Base-by-base conservation (phyloP, 768 basidiomycete genomes). In the Collybiopsis confluens region DNA sequence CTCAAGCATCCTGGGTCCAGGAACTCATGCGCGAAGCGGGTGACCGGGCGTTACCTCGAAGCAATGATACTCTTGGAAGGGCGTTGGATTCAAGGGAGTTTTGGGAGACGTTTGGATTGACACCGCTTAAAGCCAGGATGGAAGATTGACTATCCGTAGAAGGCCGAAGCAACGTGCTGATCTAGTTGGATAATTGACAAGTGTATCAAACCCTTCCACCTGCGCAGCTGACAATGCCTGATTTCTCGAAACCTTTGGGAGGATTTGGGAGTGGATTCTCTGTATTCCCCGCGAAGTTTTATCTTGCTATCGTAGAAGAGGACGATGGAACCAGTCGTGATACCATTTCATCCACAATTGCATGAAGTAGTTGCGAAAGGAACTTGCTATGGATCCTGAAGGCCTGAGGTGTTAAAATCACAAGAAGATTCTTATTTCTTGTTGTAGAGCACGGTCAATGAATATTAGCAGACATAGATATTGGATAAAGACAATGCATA, bases 61-160 rank as follows among this genome's bases (percentile, higher is more conserved):
- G 72, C 35, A 60, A 74, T 10, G 76, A 74, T 18, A 24, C 63
- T 1, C 64, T 88, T 15, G 82, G 83, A 0, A 62, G 81, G 28
- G 79, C 76, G 2, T 63, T 84, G 56, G 83, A 85, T 61, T 80
- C 80, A 36, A 70, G 77, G 35, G 83, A 85, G 47, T 85, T 86
- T 56, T 86, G 84, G 83, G 58, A 58, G 16, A 72, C 67, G 2
- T 80, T 80, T 58, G 68, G 62, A 26, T 61, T 81, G 28, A 70
- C 64, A 45, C 81, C 80, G 7, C 48, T 73, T 15, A 70, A 68
- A 56, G 69, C 70, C n/a, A 66, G 69, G 37, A 54, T 73, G 50
- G 72, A 66, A 40, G 30, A 13, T 33, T 33, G 30, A 33, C 13
- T 13, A 33, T 6, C 30, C 5, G 30, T 6, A 33, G 13, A 33